Evolutionary conservation across 2,329 filamentous ascomycete species (phyloP), one percentile per base, ranked within the genome.

Genomic region (Trichophyton benhamiae): DNA sequence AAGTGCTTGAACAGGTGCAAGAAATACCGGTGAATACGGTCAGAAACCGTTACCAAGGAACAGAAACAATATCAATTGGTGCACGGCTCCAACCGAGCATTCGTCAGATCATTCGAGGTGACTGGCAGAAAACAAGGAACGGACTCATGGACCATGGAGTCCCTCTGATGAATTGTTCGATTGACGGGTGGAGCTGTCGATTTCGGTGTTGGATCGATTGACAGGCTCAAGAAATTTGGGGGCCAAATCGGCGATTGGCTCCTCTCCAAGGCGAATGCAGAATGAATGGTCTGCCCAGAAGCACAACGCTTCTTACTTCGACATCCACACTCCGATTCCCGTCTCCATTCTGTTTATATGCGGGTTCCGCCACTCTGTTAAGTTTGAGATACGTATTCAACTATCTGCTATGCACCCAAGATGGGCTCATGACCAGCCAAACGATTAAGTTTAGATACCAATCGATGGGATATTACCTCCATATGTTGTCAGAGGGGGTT

Each of bases 171-270:
- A 55, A 36, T 55, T 33, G 3, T n/a, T 33, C 52, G 15, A 36
- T 55, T 15, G 15, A 5, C 46, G 25, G 22, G 46, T 55, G 52
- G 52, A 55, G 13, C 15, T 20, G 27, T 36, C 5, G 52, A 55
- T n/a, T 17, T 15, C 17, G 27, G 49, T 36, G 52, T 30, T 36
- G 27, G 52, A 22, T 27, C 27, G 27, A 36, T 33, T 33, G 52
- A 55, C 25, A 55, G 52, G 27, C 27, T 20, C 11, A 55, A 36
- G 27, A 15, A 30, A 11, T 55, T 55, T 55, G 52, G 52, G 52
- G 52, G 52, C 52, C 52, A 55, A 55, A 55, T 36, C 30, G 13
- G 8, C 52, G 27, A 55, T 55, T 55, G 52, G 52, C 52, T 38
- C 52, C 17, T 27, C 25, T 36, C 52, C 52, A 55, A n/a, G 20